Evolutionary conservation across 2,329 filamentous ascomycete species (phyloP).

Genomic region (Metarhizium rileyi): DNA sequence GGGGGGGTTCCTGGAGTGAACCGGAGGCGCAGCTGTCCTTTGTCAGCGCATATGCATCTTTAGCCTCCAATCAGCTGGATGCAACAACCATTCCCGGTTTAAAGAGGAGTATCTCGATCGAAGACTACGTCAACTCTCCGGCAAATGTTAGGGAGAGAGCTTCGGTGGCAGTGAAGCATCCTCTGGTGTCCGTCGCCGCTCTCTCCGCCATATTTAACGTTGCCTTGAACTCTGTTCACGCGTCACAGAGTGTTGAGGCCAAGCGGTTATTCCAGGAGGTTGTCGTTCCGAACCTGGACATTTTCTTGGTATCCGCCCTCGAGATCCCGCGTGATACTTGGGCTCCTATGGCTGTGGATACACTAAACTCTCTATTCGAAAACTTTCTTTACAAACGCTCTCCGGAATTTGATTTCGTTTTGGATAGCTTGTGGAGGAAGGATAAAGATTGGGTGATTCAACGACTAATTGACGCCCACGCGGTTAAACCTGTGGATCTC

Average conservation of each 20-base stretch:
- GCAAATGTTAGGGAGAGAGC: constrained; percentile 42
- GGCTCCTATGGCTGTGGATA: constrained; percentile 65
- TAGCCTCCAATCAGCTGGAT: constrained; percentile 67
- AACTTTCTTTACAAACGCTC: constrained; percentile 75
- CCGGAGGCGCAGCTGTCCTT: constrained; percentile 89
- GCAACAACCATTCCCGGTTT: constrained; percentile 76
- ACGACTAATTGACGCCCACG: constrained; percentile 73
- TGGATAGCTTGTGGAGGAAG: constrained; percentile 86
- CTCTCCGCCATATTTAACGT: constrained; percentile 60
- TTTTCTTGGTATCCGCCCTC: constrained; percentile 70
- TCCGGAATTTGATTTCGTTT: constrained; percentile 73
- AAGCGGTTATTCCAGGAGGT: constrained; percentile 58
- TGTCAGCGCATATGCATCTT: constrained; percentile 73
- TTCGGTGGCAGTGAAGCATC: constrained; percentile 63
- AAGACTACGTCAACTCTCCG: constrained; percentile 42
- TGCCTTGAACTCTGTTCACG: constrained; percentile 49
- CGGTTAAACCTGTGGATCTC: constrained; percentile 51
- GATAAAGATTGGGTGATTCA: constrained; percentile 80
- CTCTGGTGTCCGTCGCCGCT: constrained; percentile 80
- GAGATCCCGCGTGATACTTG: constrained; percentile 65
- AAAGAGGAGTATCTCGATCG: constrained; percentile 62
- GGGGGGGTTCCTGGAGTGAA: constrained; percentile 84
- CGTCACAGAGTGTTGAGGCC: constrained; percentile 53
- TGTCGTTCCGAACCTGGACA: constrained; percentile 63
- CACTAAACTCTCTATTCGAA: constrained; percentile 67